phyloP scores from a whole-genome alignment of 2,329 filamentous ascomycete species.

The Amauroascus verrucosus region DNA sequence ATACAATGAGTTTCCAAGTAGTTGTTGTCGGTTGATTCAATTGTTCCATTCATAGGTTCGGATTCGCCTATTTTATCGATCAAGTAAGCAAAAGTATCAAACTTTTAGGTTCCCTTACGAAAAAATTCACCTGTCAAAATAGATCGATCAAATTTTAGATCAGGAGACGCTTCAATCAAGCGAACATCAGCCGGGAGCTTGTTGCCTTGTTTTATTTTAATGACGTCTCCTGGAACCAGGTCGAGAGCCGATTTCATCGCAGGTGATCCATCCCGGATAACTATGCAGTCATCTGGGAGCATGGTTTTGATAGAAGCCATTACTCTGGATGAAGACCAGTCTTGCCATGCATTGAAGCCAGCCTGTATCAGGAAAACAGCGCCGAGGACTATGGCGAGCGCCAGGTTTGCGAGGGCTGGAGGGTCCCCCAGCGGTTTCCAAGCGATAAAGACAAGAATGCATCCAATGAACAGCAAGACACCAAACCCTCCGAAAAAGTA shows the following conservation, averaged over 20 bases:
- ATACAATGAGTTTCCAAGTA: conserved; percentile 69
- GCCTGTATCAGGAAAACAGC: conserved; percentile 61
- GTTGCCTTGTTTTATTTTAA: conserved; percentile 59
- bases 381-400: conserved; percentile 61
- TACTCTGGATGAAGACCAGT: conserved; percentile 65
- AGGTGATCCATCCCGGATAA: conserved; percentile 50
- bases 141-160: conserved; percentile 62
- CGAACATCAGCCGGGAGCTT: conserved; percentile 65
- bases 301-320: conserved; percentile 73
- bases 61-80: conserved; percentile 48
- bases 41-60: conserved; percentile 51
- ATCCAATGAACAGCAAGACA: conserved; percentile 56
- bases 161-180: conserved; percentile 56
- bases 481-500: conserved; percentile 75
- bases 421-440: conserved; percentile 67
- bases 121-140: conserved; percentile 52
- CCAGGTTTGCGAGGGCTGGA: conserved; percentile 59
- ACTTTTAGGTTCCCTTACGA: background rate
- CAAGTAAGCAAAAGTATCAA: background rate
- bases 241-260: conserved; percentile 45
- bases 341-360: conserved; percentile 59
- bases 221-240: conserved; percentile 61
- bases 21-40: conserved; percentile 59
- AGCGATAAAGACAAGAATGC: conserved; percentile 63
- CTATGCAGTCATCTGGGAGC: conserved; percentile 62